A percentile compares a stretch with the other conserved stretches of the same genome.
These are phyloP conservation scores for Fraxinus xanthoxyloides DNA, from an alignment of 305 asterid species.

Conservation along the genomic window DNA sequence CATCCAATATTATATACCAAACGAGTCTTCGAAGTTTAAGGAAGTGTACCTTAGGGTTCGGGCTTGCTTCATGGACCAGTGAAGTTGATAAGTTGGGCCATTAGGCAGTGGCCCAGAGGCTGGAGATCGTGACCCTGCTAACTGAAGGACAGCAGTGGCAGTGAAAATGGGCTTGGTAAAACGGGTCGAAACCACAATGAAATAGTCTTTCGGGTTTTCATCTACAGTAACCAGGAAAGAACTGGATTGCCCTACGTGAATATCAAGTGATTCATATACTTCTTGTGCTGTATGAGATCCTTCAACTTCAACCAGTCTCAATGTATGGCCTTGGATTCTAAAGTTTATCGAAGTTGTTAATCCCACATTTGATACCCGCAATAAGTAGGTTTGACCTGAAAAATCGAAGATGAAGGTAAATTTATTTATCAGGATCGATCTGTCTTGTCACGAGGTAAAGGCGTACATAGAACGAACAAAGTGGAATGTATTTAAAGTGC, in stretches of 20 bases:
- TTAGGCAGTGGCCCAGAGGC: slow-evolving; percentile 46
- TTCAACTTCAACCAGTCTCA: slow-evolving; percentile 67
- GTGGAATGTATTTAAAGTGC: background rate
- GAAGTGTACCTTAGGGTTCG: slow-evolving; percentile 48
- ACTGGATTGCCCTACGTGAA: slow-evolving; percentile 77
- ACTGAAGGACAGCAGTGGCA: slow-evolving; percentile 52
- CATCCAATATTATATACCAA: background rate
- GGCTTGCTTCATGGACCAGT: slow-evolving; percentile 84
- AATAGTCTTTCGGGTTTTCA: slow-evolving; percentile 34
- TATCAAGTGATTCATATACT: slow-evolving; percentile 59
- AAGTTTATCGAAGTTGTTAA: slow-evolving; percentile 67
- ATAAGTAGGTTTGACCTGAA: slow-evolving; percentile 56
- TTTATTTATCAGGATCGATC: background rate
- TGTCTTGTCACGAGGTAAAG: background rate
- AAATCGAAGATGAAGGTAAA: background rate
- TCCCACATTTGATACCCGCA: slow-evolving; percentile 71
- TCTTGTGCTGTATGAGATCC: slow-evolving; percentile 72
- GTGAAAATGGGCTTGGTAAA: slow-evolving; percentile 51
- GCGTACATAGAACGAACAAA: background rate
- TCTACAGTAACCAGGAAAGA: slow-evolving; percentile 51
- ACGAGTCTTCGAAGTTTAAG: background rate
- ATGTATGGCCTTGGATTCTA: slow-evolving; percentile 61
- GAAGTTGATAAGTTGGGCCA: slow-evolving; percentile 46
- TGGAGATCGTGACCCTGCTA: slow-evolving; percentile 40
- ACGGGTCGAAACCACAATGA: slow-evolving; percentile 62